These are phyloP conservation scores for Colletotrichum orbiculare DNA, from an alignment of 2,329 filamentous ascomycete species.

Conservation along the genomic window DNA sequence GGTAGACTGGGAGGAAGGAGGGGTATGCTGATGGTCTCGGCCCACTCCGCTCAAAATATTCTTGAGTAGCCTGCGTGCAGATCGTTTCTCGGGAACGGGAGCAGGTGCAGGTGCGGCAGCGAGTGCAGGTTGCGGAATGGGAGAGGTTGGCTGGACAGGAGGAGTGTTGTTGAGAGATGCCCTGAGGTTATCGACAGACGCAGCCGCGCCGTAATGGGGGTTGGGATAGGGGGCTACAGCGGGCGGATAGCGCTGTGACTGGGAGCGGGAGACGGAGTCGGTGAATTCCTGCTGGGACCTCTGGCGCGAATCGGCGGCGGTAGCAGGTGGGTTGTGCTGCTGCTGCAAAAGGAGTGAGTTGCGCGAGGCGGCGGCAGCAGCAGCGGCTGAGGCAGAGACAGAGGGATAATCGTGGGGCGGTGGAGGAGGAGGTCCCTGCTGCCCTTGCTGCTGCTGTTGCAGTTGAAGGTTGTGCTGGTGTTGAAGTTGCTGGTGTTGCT, in stretches of 20 bases:
- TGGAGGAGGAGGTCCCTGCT: constrained; percentile 43
- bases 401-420: constrained; percentile 43
- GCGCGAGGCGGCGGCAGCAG: constrained; percentile 47
- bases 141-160: constrained; percentile 26
- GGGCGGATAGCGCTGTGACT: constrained; percentile 61
- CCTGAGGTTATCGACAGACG: constrained; percentile 57
- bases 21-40: constrained; percentile 42
- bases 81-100: constrained; percentile 55
- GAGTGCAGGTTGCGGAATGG: constrained; percentile 35
- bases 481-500: constrained; percentile 35
- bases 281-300: constrained; percentile 56
- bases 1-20: constrained; percentile 40
- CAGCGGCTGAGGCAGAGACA: constrained; percentile 43
- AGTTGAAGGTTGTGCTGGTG: constrained; percentile 43
- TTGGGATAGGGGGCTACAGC: constrained; percentile 46
- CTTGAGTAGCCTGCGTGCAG: constrained; percentile 65
- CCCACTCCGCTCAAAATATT: constrained; percentile 61
- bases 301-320: constrained; percentile 48
- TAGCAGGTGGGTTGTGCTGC: constrained; percentile 37
- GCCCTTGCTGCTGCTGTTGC: constrained; percentile 45
- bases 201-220: constrained; percentile 48
- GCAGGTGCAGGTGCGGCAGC: constrained; percentile 36
- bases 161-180: constrained; percentile 41
- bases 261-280: constrained; percentile 61
- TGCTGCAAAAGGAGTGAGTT: constrained; percentile 40